Conservation (phyloP, 306 rosid species). For the Dalbergia oliveri region DNA sequence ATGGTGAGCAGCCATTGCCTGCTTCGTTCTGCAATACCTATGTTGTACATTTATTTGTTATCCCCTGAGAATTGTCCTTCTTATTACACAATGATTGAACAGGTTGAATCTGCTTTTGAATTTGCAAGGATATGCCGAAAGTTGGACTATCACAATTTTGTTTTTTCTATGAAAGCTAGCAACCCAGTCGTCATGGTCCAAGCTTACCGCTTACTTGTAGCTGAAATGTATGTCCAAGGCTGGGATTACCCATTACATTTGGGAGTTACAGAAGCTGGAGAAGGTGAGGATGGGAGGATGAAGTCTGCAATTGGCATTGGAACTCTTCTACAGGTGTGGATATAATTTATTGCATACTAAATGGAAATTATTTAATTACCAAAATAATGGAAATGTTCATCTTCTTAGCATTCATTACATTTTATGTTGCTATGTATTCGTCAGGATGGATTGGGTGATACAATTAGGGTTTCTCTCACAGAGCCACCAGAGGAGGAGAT, state of each 20-base stretch:
- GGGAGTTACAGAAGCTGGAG: slow-evolving; percentile 99
- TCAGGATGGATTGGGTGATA: slow-evolving; percentile 98
- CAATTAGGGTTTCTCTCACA: slow-evolving; percentile 97
- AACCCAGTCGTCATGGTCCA: slow-evolving; percentile 99
- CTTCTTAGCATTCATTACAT: slow-evolving; percentile 7
- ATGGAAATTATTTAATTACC: slow-evolving; percentile 11
- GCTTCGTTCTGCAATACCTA: slow-evolving; percentile 27
- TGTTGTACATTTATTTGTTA: slow-evolving; percentile 36
- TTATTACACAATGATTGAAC: slow-evolving; percentile 46
- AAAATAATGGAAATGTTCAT: slow-evolving; percentile 27
- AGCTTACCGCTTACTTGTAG: slow-evolving; percentile 93
- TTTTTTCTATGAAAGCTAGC: slow-evolving; percentile 99
- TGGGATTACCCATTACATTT: slow-evolving; percentile 99
- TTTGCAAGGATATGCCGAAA: slow-evolving; percentile 98
- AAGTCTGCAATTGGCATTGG: slow-evolving; percentile 99
- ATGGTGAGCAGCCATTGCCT: slow-evolving; percentile 68
- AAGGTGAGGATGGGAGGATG: slow-evolving; percentile 99
- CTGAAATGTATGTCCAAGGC: slow-evolving; percentile 97
- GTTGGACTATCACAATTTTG: slow-evolving; percentile 90
- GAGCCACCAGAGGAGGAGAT: slow-evolving; percentile 99
- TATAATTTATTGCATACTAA: slow-evolving; percentile 18
- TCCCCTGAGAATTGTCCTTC: slow-evolving; percentile 23
- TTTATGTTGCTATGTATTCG: slow-evolving; percentile 37
- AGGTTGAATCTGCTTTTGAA: slow-evolving; percentile 99
- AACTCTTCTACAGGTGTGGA: slow-evolving; percentile 95